phyloP scores from a whole-genome alignment of 1,284 basidiomycete species.

The Kalmanozyma brasiliensis region DNA sequence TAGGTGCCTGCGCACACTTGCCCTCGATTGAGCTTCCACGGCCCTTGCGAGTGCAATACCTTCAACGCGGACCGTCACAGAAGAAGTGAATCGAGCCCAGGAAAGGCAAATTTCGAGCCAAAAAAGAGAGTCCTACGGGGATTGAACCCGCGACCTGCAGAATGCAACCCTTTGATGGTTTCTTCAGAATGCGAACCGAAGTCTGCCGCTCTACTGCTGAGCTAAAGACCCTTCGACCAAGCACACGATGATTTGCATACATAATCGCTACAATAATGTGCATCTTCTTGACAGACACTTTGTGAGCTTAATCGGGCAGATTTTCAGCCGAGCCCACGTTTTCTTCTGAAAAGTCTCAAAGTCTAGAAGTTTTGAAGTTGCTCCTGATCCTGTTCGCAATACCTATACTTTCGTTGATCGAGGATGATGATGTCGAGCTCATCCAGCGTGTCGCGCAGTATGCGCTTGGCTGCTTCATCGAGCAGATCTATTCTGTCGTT shows the following conservation, averaged over 20 bases:
- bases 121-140: slow-evolving; percentile 53
- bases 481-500: not conserved
- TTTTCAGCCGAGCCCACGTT: not conserved
- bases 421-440: slow-evolving; percentile 11
- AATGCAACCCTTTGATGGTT: slow-evolving; percentile 10
- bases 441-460: slow-evolving; percentile 3
- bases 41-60: no score
- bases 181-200: slow-evolving; percentile 33
- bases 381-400: no score
- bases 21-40: no score
- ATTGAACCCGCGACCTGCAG: slow-evolving; percentile 58
- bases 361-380: no score
- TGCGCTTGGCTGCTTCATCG: slow-evolving; percentile 4
- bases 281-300: not conserved
- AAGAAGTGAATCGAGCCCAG: no score
- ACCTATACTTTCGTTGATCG: not conserved
- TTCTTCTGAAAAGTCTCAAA: no score
- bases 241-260: no score
- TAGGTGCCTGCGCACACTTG: no score
- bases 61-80: no score
- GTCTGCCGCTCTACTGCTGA: slow-evolving; percentile 59
- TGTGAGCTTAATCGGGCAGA: not conserved
- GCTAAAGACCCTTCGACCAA: slow-evolving; percentile 42
- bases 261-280: not conserved
- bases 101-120: no score